Base-by-base conservation (phyloP, 495 filamentous ascomycete species). In the Aspergillus hancockii region DNA sequence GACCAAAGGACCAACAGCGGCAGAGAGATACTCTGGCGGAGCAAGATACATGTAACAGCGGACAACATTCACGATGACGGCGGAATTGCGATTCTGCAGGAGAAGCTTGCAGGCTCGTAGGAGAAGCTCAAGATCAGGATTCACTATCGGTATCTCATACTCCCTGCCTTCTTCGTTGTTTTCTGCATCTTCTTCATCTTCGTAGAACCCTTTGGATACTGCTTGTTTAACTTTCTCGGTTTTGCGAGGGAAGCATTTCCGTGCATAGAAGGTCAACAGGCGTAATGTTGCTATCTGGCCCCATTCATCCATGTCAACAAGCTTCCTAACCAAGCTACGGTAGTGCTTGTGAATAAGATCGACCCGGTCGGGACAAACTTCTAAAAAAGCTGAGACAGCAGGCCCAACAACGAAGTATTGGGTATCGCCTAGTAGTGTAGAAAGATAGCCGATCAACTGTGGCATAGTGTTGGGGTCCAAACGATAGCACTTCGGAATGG, bases 231-330 rank as follows among this genome's bases (percentile, higher is more conserved):
- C 73, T 59, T 70, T 81, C 60, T 73, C 73, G 25, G 76, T 90
- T 71, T 84, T 83, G 32, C 79, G 79, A 5, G 94, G 94, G 66
- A 98, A 98, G 75, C 91, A 97, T 74, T 85, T 87, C 25, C 94
- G 85, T 6, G 90, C 86, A 65, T 98, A 98, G 25, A 86, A 70
- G 6, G 87, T 88, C 83, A 98, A 85, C 58, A 98, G 74, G 47
- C 85, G 84, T 63, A 98, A 63, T 10, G 89, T 90, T 0, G 89
- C 88, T 3, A 97, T 71, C 72, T 98, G 94, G 46, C 91, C 88
- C 94, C 94, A 98, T 72, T 98, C 94, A 73, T 98, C 94, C 94
- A 98, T 98, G 67, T 98, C 94, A 28, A 97, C 90, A 30, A 98
- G 75, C 78, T 97, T 96, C 71, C 85, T 90, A 41, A 93, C 85